Evolutionary conservation across 257 asterid genomes (phyloP).

Genomic region (Mitragyna speciosa): DNA sequence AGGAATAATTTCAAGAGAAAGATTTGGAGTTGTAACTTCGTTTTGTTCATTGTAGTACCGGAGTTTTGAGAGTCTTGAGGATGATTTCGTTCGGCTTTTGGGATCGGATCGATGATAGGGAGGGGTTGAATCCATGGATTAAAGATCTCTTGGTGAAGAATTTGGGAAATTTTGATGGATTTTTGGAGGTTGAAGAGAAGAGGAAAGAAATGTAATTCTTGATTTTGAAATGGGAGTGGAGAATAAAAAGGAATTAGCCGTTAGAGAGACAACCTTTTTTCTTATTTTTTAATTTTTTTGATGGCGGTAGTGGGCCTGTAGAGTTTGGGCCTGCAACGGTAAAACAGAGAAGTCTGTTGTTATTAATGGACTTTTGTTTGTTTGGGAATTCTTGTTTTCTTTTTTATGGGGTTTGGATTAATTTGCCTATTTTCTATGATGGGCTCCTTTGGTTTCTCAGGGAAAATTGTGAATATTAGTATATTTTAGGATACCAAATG

Average conservation of each 20-base stretch:
- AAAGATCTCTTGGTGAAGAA: slow-evolving; percentile 2
- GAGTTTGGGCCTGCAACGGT: slow-evolving; percentile 40
- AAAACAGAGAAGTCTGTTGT: slow-evolving; percentile 33
- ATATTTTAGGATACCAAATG: no score
- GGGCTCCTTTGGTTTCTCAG: no score
- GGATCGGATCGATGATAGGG: slow-evolving; percentile 51
- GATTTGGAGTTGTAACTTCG: slow-evolving; percentile 45
- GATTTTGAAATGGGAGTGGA: slow-evolving; percentile 12
- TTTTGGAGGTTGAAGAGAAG: slow-evolving; percentile 10
- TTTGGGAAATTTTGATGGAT: neutral
- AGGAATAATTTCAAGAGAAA: slow-evolving; percentile 73
- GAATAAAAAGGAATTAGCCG: slow-evolving; percentile 45
- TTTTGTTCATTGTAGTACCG: slow-evolving; percentile 48
- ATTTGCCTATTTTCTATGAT: no score
- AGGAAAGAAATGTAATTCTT: neutral
- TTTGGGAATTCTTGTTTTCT: neutral
- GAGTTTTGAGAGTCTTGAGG: slow-evolving; percentile 63
- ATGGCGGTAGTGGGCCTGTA: slow-evolving; percentile 1
- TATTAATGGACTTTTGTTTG: neutral
- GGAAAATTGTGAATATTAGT: no score
- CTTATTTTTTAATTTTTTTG: neutral
- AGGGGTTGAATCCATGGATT: slow-evolving; percentile 63
- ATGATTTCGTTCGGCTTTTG: slow-evolving; percentile 58
- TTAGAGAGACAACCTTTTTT: slow-evolving; percentile 29
- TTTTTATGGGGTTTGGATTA: neutral